Evolutionary conservation across 306 rosid species (phyloP).

Genomic region (Acacia acuminata): DNA sequence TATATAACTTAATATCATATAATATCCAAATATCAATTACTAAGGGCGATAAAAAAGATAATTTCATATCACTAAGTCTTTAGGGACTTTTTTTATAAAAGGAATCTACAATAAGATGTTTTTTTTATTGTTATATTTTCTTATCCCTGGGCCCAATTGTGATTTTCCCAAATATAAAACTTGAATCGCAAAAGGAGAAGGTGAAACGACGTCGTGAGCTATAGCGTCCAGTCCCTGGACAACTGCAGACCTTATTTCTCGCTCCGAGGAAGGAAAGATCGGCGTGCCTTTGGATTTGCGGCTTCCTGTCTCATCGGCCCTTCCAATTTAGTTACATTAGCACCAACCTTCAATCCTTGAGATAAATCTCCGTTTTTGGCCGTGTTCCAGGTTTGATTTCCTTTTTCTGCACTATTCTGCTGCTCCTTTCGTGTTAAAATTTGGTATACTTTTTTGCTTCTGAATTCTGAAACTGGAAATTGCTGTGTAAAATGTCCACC

Average conservation of each 20-base stretch:
- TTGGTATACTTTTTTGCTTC: background rate
- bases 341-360: conserved; percentile 22
- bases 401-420: background rate
- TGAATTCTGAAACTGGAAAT: conserved; percentile 16
- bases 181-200: too few relatives aligned
- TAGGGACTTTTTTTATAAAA: too few relatives aligned
- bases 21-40: too few relatives aligned
- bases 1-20: too few relatives aligned
- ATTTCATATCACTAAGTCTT: too few relatives aligned
- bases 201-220: conserved; percentile 31
- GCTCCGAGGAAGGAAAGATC: conserved; percentile 34
- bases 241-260: conserved; percentile 26
- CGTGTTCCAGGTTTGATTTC: conserved; percentile 40
- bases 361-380: conserved; percentile 12
- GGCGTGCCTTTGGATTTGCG: conserved; percentile 8
- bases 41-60: accelerated
- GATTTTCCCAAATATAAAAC: too few relatives aligned
- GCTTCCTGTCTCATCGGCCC: background rate
- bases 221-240: background rate
- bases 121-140: too few relatives aligned
- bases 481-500: background rate
- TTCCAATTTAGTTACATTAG: background rate
- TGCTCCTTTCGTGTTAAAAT: conserved; percentile 2
- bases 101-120: too few relatives aligned
- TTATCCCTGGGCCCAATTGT: too few relatives aligned